Base-by-base conservation (phyloP, 805 yeast genomes). In the Candida tallmaniae region DNA sequence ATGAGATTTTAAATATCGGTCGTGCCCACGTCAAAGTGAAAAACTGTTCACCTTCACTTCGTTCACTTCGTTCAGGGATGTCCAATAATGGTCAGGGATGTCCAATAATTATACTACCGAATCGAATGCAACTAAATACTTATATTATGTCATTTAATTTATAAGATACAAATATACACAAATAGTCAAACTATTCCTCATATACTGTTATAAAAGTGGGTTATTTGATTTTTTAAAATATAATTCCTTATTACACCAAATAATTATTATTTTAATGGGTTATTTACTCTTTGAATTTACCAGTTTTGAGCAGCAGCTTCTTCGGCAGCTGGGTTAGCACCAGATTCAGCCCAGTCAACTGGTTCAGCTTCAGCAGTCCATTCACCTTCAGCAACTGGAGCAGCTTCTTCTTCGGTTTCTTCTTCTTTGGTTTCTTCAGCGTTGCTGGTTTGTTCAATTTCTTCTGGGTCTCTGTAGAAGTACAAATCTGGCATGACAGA, bases 401-500 rank as follows among this genome's bases (percentile, higher is more conserved):
- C 78, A 62, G 78, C 84, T 56, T 76, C 77, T 56, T 70, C 76
- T 45, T 53, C 56, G 42, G 52, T 54, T 54, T 73, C 78, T 59
- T 74, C 83, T 48, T 68, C 69, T 42, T 60, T 50, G 57, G 65
- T 70, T 51, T 64, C 58, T 58, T 68, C 76, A 51, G 71, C 74
- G 47, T 74, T 74, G 60, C 78, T 78, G 56, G 73, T 78, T 58
- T 78, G 77, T 76, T 87, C 96, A 72, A 84, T 83, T 76, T 93
- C 99, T 79, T 90, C 97, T 66, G 99, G 98, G 78, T 93, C 96
- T 83, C 99, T 93, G 97, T 93, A 93, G 89, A 93, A 93, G 89
- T 89, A 93, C 73, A 93, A 82, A 78, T 93, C 99, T 72, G 97
- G 97, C 98, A 93, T 93, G 68, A 93, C 93, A 57, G 94, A 76